Evolutionary conservation across 192 early-diverging fungal species (phyloP).

Genomic region (Funneliformis geosporum): DNA sequence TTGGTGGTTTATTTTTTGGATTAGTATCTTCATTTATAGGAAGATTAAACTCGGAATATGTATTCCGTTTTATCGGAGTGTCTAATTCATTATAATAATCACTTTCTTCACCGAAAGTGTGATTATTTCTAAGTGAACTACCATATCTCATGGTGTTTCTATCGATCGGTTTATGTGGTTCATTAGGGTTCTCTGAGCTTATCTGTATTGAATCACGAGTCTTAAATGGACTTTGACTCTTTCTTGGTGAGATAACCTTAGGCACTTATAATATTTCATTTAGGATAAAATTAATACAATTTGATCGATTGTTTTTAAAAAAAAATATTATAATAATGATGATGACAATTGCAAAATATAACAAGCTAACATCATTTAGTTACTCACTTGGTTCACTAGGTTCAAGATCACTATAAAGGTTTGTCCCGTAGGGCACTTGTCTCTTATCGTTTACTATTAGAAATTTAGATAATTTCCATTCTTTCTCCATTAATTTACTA

Average conservation of each 20-base stretch:
- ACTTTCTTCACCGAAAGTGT: neutral
- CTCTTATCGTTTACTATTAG: neutral
- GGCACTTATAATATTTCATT: neutral
- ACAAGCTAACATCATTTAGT: neutral
- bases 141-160: neutral
- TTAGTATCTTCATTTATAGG: neutral
- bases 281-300: neutral
- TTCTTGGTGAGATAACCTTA: constrained; percentile 2
- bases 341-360: neutral
- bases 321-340: neutral
- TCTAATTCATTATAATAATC: neutral
- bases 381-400: neutral
- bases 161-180: neutral
- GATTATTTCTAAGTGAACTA: neutral
- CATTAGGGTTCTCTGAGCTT: neutral
- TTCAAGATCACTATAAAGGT: neutral
- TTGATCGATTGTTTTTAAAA: neutral
- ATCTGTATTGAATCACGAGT: neutral
- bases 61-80: neutral
- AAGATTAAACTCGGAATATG: neutral
- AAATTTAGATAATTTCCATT: neutral
- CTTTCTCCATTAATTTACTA: neutral
- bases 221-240: neutral
- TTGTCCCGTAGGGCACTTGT: neutral
- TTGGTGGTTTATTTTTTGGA: neutral